Evolutionary conservation across 768 basidiomycete species (phyloP), one percentile per base, ranked within the genome.

Genomic region (Podaxis pistillaris): DNA sequence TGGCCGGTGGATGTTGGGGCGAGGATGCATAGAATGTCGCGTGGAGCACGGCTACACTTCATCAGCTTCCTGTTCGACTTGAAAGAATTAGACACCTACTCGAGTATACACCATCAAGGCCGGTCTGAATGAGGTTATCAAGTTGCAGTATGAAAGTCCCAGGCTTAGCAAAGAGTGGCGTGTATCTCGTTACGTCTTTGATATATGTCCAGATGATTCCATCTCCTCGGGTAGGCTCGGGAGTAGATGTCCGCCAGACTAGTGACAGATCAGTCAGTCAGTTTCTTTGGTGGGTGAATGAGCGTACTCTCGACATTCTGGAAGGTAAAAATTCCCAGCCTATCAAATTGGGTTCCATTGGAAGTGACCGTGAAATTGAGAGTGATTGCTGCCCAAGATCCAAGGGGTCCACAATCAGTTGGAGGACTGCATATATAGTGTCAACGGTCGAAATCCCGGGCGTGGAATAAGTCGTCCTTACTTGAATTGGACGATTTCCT

Each of bases 211-310:
- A 92, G 54, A 90, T 86, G 63, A 92, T 91, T 11, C 90, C 91
- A 53, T 83, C 79, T 2, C 82, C 79, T 13, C 66, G 67, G 0
- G 85, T 87, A 0, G 91, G 91, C 71, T 93, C 91, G 0, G 90
- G 86, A 17, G 91, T 93, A 0, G 89, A 91, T 19, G 88, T 91
- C 40, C 91, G 80, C 91, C 90, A 91, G 56, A 91, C 88, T 90
- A 7, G 3, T 44, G 46, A 37, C 47, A 26, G 49, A 52, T 46
- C 33, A 55, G 33, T 49, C 2, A 33, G 4, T 33, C 28, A 22
- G 22, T 30, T 36, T 9, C 19, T 8, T 38, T 17, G 7, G 28
- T 37, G 57, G 11, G 13, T 22, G 26, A 11, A 1, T 11, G 19
- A 46, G 50, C 85, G 64, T 67, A 89, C 88, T 90, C 72, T 92